Base-by-base conservation (phyloP, 306 rosid genomes). In the Inga leiocalycina region DNA sequence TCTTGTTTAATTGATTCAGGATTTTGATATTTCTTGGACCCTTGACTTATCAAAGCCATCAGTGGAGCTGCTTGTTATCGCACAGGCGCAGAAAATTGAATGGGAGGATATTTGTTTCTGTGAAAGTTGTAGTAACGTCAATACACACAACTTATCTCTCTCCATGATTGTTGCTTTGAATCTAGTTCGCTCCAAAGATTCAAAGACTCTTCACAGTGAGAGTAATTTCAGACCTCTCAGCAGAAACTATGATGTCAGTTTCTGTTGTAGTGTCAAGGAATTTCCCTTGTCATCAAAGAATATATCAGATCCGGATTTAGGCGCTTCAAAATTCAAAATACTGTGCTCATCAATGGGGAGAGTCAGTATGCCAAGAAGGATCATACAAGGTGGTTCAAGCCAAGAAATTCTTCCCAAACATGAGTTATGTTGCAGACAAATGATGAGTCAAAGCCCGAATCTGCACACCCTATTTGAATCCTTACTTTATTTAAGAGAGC, bases 1-100 rank as follows among this genome's bases (percentile, higher is more conserved):
- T n/a, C n/a, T n/a, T 51, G 57, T 6, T 16, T 66, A 44, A 35
- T 35, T 57, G 32, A 4, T 65, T 12, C 83, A 84, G 80, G 44
- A 49, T 22, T n/a, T n/a, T n/a, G n/a, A n/a, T n/a, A n/a, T n/a
- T n/a, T n/a, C n/a, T n/a, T n/a, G n/a, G n/a, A n/a, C n/a, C n/a
- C n/a, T n/a, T n/a, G n/a, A n/a, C n/a, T n/a, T 6, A 7, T 43
- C 46, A 43, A 43, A 43, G 10, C 46, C 9, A 10, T 41, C 76
- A 35, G 56, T 15, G 48, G 74, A 80, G 78, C 17, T 75, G 5
- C 84, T 81, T 7, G 39, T 68, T 68, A 51, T 84, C 15, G 56
- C 84, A 1, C 17, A 20, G 10, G 62, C 67, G 14, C 49, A 27
- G 6, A 19, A 34, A 6, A 39, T 56, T 76, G 84, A 84, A 56